Percentiles rank a stretch among this genome's conserved stretches.
Conservation (phyloP, 805 yeast species). For the Ogataea ganodermae region DNA sequence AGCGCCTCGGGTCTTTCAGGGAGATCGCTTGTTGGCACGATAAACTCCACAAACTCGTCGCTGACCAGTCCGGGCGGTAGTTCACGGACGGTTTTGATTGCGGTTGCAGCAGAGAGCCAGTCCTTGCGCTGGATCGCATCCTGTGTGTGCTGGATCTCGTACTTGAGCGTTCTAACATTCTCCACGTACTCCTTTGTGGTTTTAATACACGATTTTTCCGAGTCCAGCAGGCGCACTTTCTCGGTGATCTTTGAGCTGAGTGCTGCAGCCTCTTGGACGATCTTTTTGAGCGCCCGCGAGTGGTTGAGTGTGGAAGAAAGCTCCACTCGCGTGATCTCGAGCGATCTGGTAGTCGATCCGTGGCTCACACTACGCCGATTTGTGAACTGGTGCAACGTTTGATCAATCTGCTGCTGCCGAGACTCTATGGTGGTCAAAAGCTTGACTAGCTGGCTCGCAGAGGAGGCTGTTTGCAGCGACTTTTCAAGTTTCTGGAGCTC, state of each 20-base stretch:
- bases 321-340: slow-evolving; percentile 64
- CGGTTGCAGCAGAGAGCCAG: slow-evolving; percentile 77
- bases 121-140: slow-evolving; percentile 67
- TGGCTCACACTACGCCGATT: slow-evolving; percentile 40
- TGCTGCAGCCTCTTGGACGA: slow-evolving; percentile 61
- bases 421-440: slow-evolving; percentile 27
- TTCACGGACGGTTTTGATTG: slow-evolving; percentile 53
- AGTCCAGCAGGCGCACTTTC: slow-evolving; percentile 67
- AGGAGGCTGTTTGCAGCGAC: slow-evolving; percentile 27
- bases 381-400: slow-evolving; percentile 23
- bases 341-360: slow-evolving; percentile 40
- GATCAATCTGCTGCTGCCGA: slow-evolving; percentile 29
- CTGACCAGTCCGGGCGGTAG: slow-evolving; percentile 55
- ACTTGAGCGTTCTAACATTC: slow-evolving; percentile 64
- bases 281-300: slow-evolving; percentile 55
- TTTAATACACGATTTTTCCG: slow-evolving; percentile 65
- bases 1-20: slow-evolving; percentile 74
- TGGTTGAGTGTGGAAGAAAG: slow-evolving; percentile 59
- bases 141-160: slow-evolving; percentile 62
- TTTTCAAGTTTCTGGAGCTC: slow-evolving; percentile 26
- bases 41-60: slow-evolving; percentile 73
- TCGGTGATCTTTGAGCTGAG: slow-evolving; percentile 68
- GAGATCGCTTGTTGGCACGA: slow-evolving; percentile 83
- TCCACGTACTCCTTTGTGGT: slow-evolving; percentile 64
- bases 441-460: slow-evolving; percentile 26